Base-by-base conservation (phyloP, 169 alveolate species). In the Perkinsus olseni region DNA sequence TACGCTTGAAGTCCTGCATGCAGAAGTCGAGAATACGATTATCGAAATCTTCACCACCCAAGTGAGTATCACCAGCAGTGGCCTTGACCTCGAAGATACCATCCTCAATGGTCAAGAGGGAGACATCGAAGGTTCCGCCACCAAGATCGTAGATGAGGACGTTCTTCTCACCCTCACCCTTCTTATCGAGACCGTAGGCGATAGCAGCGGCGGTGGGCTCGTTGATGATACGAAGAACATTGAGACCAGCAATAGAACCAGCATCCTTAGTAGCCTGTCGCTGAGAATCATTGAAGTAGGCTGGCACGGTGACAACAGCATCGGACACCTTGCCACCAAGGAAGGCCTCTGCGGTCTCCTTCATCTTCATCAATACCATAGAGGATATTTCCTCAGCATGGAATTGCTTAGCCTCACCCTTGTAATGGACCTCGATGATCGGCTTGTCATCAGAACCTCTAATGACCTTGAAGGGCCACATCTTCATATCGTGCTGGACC, bases 11-110 rank as follows among this genome's bases (percentile, higher is more conserved):
- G 94, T 98, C 99, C 95, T 98, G 98, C 91, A 98, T 98, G 96
- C 99, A 98, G 96, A 97, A 98, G 91, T 99, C 99, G 34, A 99
- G 98, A 62, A 99, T 94, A 93, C 99, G 97, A 94, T 99, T 97
- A 82, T 99, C 99, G 96, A 99, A 99, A 95, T 99, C 99, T 95
- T 99, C 99, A 38, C 99, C 99, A 91, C 99, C 99, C 93, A 99
- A 96, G 95, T 98, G 99, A 34, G 99, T 99, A 95, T 99, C 99
- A 74, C 99, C 99, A 38, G 99, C 98, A 17, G 99, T 99, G 45
- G 99, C 99, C 96, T 97, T 98, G 38, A 99, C 99, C 94, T 99
- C 99, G 95, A 98, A 98, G 74, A 98, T 97, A 90, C 99, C 99
- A 93, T 98, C 99, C 94, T 98, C 99, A 92, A 99, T 98, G 82